These are phyloP conservation scores for Xylariaceae sp. DNA, from an alignment of 2,329 filamentous ascomycete species.

Conservation along the genomic window DNA sequence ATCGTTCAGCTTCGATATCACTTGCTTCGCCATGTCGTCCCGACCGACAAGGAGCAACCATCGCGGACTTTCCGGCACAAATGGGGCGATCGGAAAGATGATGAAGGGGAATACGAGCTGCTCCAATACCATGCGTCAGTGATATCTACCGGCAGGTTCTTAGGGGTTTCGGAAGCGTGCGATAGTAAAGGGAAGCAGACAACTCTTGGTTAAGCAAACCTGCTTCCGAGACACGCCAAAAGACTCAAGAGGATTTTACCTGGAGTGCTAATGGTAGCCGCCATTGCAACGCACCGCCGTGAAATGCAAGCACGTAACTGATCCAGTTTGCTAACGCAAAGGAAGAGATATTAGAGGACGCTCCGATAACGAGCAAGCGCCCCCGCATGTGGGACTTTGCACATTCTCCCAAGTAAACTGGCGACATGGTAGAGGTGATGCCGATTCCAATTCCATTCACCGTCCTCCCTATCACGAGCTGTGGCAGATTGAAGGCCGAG, in stretches of 20 bases:
- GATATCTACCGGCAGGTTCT: no score
- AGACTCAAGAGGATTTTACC: no score
- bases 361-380: slow-evolving; percentile 36
- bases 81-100: slow-evolving; percentile 39
- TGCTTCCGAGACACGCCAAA: no score
- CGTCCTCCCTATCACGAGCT: slow-evolving; percentile 38
- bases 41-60: slow-evolving; percentile 60
- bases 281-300: slow-evolving; percentile 43
- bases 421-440: slow-evolving; percentile 39
- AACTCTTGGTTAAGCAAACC: no score
- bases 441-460: slow-evolving; percentile 41
- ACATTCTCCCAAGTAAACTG: slow-evolving; percentile 38
- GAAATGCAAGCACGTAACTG: slow-evolving; percentile 47
- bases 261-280: slow-evolving; percentile 46
- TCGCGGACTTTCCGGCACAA: slow-evolving; percentile 43
- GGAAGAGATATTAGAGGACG: slow-evolving; percentile 42
- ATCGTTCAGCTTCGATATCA: slow-evolving; percentile 60
- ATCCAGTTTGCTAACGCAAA: slow-evolving; percentile 57
- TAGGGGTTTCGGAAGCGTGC: no score
- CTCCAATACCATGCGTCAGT: no score
- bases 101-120: slow-evolving; percentile 47
- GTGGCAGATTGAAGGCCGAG: slow-evolving; percentile 34
- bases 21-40: slow-evolving; percentile 48
- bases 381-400: slow-evolving; percentile 37
- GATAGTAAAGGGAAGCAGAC: no score